Conservation (phyloP, 495 filamentous ascomycete species). For the Aspergillus hancockii region DNA sequence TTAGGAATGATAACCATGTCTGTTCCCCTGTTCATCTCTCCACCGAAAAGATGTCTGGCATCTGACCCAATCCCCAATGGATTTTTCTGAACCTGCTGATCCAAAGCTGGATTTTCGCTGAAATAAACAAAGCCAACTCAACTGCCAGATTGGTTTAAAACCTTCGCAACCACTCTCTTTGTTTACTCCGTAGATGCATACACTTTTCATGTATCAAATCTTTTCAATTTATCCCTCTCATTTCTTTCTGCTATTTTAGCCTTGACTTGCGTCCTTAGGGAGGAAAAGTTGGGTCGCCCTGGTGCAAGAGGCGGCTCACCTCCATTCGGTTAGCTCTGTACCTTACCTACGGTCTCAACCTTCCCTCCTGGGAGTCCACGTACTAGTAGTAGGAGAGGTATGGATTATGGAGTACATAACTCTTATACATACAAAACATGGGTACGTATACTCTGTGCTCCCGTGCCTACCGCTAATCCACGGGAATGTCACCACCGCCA, state of each 20-base stretch:
- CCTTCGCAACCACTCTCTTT: not conserved
- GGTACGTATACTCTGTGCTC: not conserved
- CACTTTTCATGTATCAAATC: not conserved
- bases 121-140: conserved; percentile 5
- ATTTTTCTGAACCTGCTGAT: not conserved
- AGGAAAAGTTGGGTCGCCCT: not conserved
- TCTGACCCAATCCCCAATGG: not conserved
- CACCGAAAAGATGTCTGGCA: not conserved
- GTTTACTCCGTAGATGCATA: conserved; percentile 1
- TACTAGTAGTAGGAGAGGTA: not conserved
- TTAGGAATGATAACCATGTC: not conserved
- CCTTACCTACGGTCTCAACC: not conserved
- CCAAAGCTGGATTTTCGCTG: not conserved
- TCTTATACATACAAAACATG: not conserved
- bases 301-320: not conserved
- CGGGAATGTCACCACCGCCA: conserved; percentile 1
- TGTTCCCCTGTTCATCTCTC: not conserved
- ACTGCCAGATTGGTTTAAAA: not conserved
- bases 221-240: not conserved
- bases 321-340: not conserved
- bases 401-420: not conserved
- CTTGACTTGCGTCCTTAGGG: not conserved
- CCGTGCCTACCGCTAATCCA: not conserved
- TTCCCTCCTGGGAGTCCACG: not conserved
- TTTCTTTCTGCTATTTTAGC: not conserved